Evolutionary conservation across 441 rosid species (phyloP).

Genomic region (Euphorbia schlechtendalii): DNA sequence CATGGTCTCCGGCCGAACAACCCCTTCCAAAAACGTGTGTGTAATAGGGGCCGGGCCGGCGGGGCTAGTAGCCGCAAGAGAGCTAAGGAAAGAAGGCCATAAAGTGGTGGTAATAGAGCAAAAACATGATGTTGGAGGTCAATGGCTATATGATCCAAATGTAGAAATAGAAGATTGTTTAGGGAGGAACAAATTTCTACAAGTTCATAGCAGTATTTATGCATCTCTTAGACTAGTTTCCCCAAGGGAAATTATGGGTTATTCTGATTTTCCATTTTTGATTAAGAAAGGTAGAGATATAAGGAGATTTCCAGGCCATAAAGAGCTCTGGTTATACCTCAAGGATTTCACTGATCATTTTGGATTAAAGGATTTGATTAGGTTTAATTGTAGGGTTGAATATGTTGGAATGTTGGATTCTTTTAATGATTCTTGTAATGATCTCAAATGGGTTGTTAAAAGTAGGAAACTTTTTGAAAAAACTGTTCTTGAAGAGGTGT

Average conservation of each 20-base stretch:
- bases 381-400: conserved; percentile 70
- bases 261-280: conserved; percentile 69
- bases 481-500: conserved; percentile 49
- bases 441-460: conserved; percentile 64
- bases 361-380: conserved; percentile 58
- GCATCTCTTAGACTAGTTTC: conserved; percentile 56
- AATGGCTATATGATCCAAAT: conserved; percentile 68
- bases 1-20: conserved; percentile 35
- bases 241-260: conserved; percentile 92
- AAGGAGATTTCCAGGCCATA: conserved; percentile 85
- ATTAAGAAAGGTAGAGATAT: conserved; percentile 62
- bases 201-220: conserved; percentile 78
- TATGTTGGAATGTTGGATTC: conserved; percentile 55
- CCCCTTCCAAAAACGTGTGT: conserved; percentile 41
- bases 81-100: conserved; percentile 80
- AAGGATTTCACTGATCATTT: conserved; percentile 63
- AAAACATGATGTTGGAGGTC: conserved; percentile 87
- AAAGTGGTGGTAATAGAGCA: conserved; percentile 68
- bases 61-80: conserved; percentile 81
- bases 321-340: conserved; percentile 66
- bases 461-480: conserved; percentile 38
- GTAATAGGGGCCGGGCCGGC: conserved; percentile 94
- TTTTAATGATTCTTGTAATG: too few species aligned
- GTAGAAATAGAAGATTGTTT: conserved; percentile 52
- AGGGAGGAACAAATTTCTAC: conserved; percentile 36